phyloP scores from a whole-genome alignment of 1,139 yeast genomes.

The Saccharomyces pastorianus region DNA sequence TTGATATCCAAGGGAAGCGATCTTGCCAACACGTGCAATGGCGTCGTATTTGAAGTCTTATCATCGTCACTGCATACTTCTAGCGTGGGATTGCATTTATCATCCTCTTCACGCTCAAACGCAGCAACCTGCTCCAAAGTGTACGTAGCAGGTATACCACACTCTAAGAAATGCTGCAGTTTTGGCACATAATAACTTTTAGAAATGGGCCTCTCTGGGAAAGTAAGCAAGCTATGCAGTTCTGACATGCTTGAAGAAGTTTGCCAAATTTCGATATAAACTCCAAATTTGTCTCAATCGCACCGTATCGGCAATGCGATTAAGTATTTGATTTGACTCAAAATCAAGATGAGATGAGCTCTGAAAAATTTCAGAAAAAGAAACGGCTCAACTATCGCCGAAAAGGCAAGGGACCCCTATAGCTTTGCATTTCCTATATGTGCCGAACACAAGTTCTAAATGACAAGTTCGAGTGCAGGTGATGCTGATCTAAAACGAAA shows the following conservation, averaged over 20 bases:
- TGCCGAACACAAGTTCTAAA: neutral
- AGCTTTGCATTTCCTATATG: neutral
- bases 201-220: constrained; percentile 49
- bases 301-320: neutral
- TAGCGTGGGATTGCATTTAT: constrained; percentile 27
- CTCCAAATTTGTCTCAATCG: neutral
- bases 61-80: constrained; percentile 19
- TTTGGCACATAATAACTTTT: constrained; percentile 37
- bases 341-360: neutral
- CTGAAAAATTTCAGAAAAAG: neutral
- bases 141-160: constrained; percentile 75
- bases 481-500: too few relatives aligned
- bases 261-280: too few relatives aligned
- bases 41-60: constrained; percentile 54
- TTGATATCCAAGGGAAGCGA: constrained; percentile 41
- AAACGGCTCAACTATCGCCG: neutral
- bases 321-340: neutral
- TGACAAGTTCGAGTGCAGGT: too few relatives aligned
- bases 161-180: constrained; percentile 41
- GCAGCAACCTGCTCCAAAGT: constrained; percentile 70
- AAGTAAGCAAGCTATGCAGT: constrained; percentile 58
- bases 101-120: constrained; percentile 38
- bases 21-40: constrained; percentile 54
- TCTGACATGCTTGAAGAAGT: constrained; percentile 47
- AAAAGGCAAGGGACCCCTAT: neutral